These are phyloP conservation scores for Talaromyces nanjingensis DNA, from an alignment of 495 filamentous ascomycete genomes.

Conservation along the genomic window DNA sequence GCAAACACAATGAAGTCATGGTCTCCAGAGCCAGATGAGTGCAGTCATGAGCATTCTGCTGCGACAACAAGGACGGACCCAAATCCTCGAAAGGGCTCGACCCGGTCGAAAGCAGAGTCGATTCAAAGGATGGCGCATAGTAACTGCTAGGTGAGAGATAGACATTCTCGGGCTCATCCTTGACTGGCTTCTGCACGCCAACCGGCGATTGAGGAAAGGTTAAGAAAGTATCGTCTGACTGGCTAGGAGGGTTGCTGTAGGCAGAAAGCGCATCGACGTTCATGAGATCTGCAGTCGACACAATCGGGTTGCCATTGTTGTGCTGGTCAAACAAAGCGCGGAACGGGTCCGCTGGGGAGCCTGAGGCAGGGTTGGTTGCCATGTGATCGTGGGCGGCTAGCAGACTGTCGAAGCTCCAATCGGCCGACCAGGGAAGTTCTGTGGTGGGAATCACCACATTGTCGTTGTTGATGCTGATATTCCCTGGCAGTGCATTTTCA, in stretches of 20 bases:
- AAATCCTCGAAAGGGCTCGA: slow-evolving; percentile 6
- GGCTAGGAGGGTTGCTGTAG: background rate
- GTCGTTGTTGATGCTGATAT: background rate
- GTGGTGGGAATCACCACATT: background rate
- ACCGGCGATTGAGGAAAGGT: background rate
- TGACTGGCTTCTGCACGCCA: background rate
- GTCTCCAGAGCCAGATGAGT: slow-evolving; percentile 8
- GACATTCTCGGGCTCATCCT: slow-evolving; percentile 7
- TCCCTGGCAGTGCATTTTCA: background rate
- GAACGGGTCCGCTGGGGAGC: background rate
- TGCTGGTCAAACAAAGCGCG: background rate
- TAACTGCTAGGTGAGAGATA: slow-evolving; percentile 11
- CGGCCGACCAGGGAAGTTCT: slow-evolving; percentile 9
- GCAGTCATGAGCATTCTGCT: slow-evolving; percentile 9
- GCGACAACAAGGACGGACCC: slow-evolving; percentile 5
- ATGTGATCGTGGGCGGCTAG: slow-evolving; percentile 2
- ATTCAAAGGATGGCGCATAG: slow-evolving; percentile 7
- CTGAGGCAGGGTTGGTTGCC: background rate
- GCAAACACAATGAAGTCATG: slow-evolving; percentile 1
- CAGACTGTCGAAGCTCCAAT: slow-evolving; percentile 8
- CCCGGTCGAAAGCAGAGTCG: slow-evolving; percentile 1
- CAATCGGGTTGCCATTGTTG: background rate
- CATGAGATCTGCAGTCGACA: slow-evolving; percentile 6
- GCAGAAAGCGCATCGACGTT: background rate
- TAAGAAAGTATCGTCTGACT: slow-evolving; percentile 7